Base-by-base conservation (phyloP, 176 grass and related monocot species). In the Stipa capillata region DNA sequence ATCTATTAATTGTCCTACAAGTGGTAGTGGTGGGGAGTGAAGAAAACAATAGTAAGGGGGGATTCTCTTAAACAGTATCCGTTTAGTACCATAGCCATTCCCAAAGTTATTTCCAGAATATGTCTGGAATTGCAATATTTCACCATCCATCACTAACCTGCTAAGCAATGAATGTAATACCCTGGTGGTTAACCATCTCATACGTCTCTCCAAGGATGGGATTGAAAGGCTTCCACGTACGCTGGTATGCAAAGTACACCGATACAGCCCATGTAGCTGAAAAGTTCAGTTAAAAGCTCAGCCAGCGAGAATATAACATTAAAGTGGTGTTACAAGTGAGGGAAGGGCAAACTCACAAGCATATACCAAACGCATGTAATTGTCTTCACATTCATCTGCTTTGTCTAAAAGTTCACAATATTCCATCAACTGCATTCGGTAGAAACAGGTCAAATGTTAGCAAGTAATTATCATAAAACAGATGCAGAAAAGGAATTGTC, bases 211-310 rank as follows among this genome's bases (percentile, higher is more conserved):
- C 96, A 20, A 99, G 88, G 69, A 99, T 99, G 0, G 96, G 92
- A 87, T 99, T 99, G 76, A 99, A 99, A 60, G 97, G 97, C 43
- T 99, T 99, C 97, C 97, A 99, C 18, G 90, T 53, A 75, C 97
- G 88, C 6, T 99, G 96, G 74, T 83, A 91, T 6, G 84, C 86
- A 69, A 76, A 93, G 76, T 99, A 96, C 67, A 78, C 77, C 2
- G 97, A 99, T 72, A 99, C 80, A 87, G 93, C 92, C 97, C 97
- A 99, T 66, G 92, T 82, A 81, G 97, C 97, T 99, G 84, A 63
- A 93, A 80, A 87, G 50, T 63, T 47, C 40, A 24, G 60, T 58
- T 74, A 57, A 75, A 65, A 71, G 44, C 57, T 85, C 43, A 82
- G 64, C 61, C 29, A 81, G 65, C 32, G 55, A 78, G 37, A 57